Base-by-base conservation (phyloP, 305 asterid genomes). In the Rubia tinctorum region DNA sequence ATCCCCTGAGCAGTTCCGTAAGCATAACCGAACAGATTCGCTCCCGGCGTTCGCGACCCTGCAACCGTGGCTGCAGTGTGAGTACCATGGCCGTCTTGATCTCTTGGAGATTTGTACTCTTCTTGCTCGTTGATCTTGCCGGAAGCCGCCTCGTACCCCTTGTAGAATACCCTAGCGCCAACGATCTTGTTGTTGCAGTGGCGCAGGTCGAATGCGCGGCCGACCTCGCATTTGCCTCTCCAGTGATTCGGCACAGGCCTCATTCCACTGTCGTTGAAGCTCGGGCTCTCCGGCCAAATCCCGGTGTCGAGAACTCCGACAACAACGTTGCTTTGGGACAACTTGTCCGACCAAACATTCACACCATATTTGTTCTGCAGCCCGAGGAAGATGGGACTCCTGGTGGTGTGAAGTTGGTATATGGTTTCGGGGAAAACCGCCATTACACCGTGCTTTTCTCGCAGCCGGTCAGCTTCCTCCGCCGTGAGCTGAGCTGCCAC, bases 21-120 rank as follows among this genome's bases (percentile, higher is more conserved):
- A 9, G 97, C 99, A 10, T 94, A 94, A 0, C 97, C 99, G 64
- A 91, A 71, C 18, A 94, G 91, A 66, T 88, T 90, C 0, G 99
- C 97, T 0, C 96, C 97, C 0, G n/a, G 80, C 7, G 89, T 93
- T 0, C 90, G 87, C 1, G 89, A 68, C 0, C 98, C 99, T 0
- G 89, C 97, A 13, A 85, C 97, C 0, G 98, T 91, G 6, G 95
- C 95, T 0, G 97, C 97, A 1, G 98, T 94, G 71, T 94, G 99
- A 1, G 98, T 91, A 3, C 99, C 99, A 61, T 94, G 99, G n/a
- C 99, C 99, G 62, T 94, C 99, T 66, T 91, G 95, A 77, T 94
- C 99, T 37, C 99, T 63, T 0, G 99, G 88, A 2, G 99, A 91
- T 69, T 86, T 89, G 73, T 51, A 89, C 90, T 94, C 98, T 17